These are phyloP conservation scores for Pythium biforme DNA, from an alignment of 352 stramenopile genomes.

Conservation along the genomic window DNA sequence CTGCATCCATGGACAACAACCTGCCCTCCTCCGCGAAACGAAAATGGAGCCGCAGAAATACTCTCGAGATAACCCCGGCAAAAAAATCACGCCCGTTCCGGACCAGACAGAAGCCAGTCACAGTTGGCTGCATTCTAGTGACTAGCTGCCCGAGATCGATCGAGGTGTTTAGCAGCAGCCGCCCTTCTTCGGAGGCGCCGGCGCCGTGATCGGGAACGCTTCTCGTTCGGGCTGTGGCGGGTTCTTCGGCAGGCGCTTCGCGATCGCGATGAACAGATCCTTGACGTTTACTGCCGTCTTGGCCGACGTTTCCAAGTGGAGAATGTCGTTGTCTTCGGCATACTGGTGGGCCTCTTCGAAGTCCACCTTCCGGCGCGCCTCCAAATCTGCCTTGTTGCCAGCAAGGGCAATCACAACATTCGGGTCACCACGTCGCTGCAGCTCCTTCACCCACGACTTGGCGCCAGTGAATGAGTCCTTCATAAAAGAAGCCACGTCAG, in stretches of 20 bases:
- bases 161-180: constrained; percentile 67
- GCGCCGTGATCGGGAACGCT: constrained; percentile 81
- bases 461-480: constrained; percentile 96
- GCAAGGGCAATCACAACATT: constrained; percentile 96
- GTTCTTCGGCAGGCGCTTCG: constrained; percentile 83
- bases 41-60: neutral
- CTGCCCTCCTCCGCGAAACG: neutral
- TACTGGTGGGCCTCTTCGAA: constrained; percentile 98
- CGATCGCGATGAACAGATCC: constrained; percentile 98
- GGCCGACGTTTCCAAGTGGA: constrained; percentile 99
- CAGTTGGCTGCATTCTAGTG: constrained; percentile 15
- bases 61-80: constrained; percentile 3
- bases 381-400: constrained; percentile 99
- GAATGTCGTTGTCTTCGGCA: constrained; percentile 97
- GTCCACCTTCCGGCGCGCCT: constrained; percentile 95
- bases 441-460: constrained; percentile 99
- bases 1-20: constrained; percentile 7
- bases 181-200: constrained; percentile 74
- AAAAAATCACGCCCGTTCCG: constrained; percentile 6
- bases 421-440: constrained; percentile 97
- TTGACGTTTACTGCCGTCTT: constrained; percentile 99
- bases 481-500: too few relatives aligned
- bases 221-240: constrained; percentile 77
- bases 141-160: constrained; percentile 12
- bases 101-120: constrained; percentile 15